Evolutionary conservation across 805 yeast genomes (phyloP).

Genomic region (Lipomyces oligophaga): DNA sequence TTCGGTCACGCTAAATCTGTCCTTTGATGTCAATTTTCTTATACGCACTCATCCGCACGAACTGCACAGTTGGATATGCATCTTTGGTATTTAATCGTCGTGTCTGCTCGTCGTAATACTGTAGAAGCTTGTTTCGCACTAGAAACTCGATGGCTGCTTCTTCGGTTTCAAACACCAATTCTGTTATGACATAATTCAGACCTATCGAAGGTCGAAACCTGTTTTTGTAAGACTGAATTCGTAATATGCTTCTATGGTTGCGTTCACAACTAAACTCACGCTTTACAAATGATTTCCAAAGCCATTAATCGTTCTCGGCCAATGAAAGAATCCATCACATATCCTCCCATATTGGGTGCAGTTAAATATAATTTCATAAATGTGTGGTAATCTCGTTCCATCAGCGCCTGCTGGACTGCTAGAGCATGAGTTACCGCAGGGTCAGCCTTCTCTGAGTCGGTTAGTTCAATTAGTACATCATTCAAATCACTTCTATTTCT

Average conservation of each 20-base stretch:
- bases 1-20: constrained; percentile 46
- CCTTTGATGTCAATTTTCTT: constrained; percentile 85
- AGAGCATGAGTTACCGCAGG: constrained; percentile 39
- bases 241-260: not conserved
- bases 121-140: constrained; percentile 4
- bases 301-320: constrained; percentile 57
- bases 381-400: constrained; percentile 49
- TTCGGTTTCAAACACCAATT: constrained; percentile 40
- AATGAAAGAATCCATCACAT: constrained; percentile 52
- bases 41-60: constrained; percentile 41
- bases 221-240: no score
- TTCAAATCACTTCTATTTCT: constrained; percentile 57
- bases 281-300: constrained; percentile 51
- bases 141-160: constrained; percentile 34
- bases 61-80: constrained; percentile 38
- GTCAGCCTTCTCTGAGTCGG: constrained; percentile 32
- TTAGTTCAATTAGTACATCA: constrained; percentile 40
- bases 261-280: constrained; percentile 41
- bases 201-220: constrained; percentile 37
- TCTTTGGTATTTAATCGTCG: constrained; percentile 31
- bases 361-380: constrained; percentile 46
- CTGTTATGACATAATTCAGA: constrained; percentile 28
- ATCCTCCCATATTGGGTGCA: constrained; percentile 44
- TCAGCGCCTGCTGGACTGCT: constrained; percentile 37
- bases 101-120: constrained; percentile 1